A percentile compares a stretch with the other conserved stretches of the same genome.
phyloP scores from a whole-genome alignment of 305 asterid species.

The Striga hermonthica region DNA sequence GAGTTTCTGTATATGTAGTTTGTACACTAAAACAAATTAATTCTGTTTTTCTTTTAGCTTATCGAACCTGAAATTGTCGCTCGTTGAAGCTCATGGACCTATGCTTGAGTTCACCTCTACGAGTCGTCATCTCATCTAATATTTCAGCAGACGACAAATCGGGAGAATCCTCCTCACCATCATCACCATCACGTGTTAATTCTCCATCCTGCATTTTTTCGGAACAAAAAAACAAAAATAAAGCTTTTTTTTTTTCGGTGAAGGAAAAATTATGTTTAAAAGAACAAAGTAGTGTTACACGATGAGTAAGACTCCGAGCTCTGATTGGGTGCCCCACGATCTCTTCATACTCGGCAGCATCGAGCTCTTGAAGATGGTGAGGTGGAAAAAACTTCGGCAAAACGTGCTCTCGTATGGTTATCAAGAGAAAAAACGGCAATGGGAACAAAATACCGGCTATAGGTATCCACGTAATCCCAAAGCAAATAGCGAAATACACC shows the following conservation, averaged over 20 bases:
- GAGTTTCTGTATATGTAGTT: too few species aligned
- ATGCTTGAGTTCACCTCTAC: constrained; percentile 59
- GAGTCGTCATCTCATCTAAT: constrained; percentile 64
- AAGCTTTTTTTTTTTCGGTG: too few species aligned
- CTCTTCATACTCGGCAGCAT: constrained; percentile 83
- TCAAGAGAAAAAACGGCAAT: constrained; percentile 64
- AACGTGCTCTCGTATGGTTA: constrained; percentile 56
- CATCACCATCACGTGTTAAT: constrained; percentile 21
- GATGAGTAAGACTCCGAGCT: constrained; percentile 25
- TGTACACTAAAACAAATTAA: background rate
- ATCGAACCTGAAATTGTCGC: constrained; percentile 16
- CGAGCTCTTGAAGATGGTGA: constrained; percentile 51
- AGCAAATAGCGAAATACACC: constrained; percentile 48
- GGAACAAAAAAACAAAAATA: background rate
- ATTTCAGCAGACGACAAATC: constrained; percentile 46
- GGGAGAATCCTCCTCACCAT: constrained; percentile 29
- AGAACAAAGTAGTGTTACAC: constrained; percentile 22
- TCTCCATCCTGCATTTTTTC: constrained; percentile 37
- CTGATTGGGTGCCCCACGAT: constrained; percentile 40
- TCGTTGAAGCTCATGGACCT: constrained; percentile 48
- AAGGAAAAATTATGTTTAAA: background rate
- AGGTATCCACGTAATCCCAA: constrained; percentile 73
- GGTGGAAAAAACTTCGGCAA: constrained; percentile 58
- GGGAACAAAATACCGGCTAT: constrained; percentile 80
- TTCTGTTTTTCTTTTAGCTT: background rate